phyloP scores from a whole-genome alignment of 768 basidiomycete species.

The Lactarius tabidus region DNA sequence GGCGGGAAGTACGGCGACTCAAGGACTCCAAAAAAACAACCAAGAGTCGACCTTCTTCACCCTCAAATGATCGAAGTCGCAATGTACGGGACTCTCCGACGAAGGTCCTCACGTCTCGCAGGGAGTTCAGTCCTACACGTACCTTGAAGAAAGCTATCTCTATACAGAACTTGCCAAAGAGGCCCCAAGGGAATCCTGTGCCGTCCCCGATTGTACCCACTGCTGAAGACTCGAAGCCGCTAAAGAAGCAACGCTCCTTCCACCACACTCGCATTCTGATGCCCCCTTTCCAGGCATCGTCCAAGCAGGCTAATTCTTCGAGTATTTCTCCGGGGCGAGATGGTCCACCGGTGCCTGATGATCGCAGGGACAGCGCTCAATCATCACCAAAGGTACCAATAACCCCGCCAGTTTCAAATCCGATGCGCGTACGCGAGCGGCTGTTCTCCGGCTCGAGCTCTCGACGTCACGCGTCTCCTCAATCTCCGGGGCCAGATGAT shows the following conservation, averaged over 20 bases:
- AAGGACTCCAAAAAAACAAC: slow-evolving; percentile 17
- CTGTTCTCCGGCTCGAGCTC: slow-evolving; percentile 58
- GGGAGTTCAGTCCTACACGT: slow-evolving; percentile 25
- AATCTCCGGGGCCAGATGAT: slow-evolving; percentile 42
- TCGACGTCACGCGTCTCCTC: slow-evolving; percentile 48
- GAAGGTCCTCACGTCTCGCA: slow-evolving; percentile 2
- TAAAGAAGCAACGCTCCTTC: slow-evolving; percentile 60
- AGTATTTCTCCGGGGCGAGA: slow-evolving; percentile 15
- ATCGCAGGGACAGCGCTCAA: slow-evolving; percentile 22
- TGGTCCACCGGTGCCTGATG: slow-evolving; percentile 9
- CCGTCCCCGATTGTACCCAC: slow-evolving; percentile 30
- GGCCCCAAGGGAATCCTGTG: slow-evolving; percentile 30
- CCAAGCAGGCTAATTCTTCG: slow-evolving; percentile 31
- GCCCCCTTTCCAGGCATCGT: slow-evolving; percentile 41
- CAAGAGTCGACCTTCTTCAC: slow-evolving; percentile 17
- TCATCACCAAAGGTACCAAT: slow-evolving; percentile 18
- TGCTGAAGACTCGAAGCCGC: slow-evolving; percentile 34
- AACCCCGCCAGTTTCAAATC: slow-evolving; percentile 18
- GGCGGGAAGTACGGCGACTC: slow-evolving; percentile 9
- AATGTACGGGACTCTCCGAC: slow-evolving; percentile 1
- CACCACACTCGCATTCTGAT: slow-evolving; percentile 53
- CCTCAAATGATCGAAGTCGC: slow-evolving; percentile 4
- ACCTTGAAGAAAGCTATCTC: slow-evolving; percentile 54
- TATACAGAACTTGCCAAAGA: slow-evolving; percentile 45
- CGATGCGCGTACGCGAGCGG: slow-evolving; percentile 44